A percentile compares a stretch with the other conserved stretches of the same genome.
Conservation (phyloP, 768 basidiomycete species). For the Suillus brevipes region DNA sequence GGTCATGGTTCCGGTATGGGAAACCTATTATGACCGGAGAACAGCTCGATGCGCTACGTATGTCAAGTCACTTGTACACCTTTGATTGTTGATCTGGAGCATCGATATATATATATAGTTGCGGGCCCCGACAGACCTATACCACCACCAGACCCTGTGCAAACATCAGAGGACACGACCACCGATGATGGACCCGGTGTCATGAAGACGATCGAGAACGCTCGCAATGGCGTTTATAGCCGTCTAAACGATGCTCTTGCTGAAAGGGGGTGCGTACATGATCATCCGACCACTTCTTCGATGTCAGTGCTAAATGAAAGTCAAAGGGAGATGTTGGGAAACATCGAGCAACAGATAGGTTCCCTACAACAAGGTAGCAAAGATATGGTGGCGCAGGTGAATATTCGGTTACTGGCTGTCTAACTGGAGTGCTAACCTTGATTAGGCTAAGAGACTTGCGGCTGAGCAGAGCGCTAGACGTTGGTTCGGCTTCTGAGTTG, state of each 20-base stretch:
- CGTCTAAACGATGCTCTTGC: constrained; percentile 52
- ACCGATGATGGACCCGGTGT: constrained; percentile 21
- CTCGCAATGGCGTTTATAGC: constrained; percentile 44
- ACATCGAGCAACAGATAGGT: constrained; percentile 62
- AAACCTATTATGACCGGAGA: constrained; percentile 51
- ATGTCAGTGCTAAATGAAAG: not conserved
- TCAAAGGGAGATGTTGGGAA: constrained; percentile 58
- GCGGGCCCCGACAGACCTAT: constrained; percentile 66
- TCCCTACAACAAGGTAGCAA: constrained; percentile 66
- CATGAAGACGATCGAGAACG: constrained; percentile 36
- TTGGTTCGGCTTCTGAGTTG: constrained; percentile 58
- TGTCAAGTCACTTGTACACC: constrained; percentile 22
- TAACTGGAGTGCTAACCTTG: not conserved
- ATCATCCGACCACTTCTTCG: not conserved
- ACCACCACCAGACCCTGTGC: constrained; percentile 26
- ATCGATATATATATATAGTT: constrained; percentile 38
- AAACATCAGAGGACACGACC: constrained; percentile 19
- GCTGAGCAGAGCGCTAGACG: constrained; percentile 61
- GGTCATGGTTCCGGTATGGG: constrained; percentile 56
- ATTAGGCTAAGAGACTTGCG: constrained; percentile 63
- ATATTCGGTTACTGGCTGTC: not conserved
- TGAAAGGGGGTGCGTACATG: constrained; percentile 58
- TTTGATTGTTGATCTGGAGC: not conserved
- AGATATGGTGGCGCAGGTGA: constrained; percentile 64
- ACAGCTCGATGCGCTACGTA: constrained; percentile 61